phyloP scores from a whole-genome alignment of 495 filamentous ascomycete genomes.

The Tuber brumale region DNA sequence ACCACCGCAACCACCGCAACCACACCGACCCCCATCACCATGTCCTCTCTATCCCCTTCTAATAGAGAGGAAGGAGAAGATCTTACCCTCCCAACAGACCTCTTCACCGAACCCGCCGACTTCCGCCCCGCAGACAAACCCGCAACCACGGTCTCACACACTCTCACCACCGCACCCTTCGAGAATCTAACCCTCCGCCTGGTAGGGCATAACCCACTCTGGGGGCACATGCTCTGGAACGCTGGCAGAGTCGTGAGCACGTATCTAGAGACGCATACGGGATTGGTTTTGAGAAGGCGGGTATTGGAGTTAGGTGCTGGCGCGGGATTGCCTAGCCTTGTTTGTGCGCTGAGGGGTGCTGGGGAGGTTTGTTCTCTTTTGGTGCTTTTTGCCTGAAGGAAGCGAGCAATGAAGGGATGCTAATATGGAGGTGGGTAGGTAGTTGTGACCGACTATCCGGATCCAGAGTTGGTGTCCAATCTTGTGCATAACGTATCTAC shows the following conservation, averaged over 20 bases:
- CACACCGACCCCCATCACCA: background rate
- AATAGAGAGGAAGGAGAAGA: background rate
- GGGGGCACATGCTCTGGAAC: slow-evolving; percentile 91
- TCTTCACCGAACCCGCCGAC: slow-evolving; percentile 73
- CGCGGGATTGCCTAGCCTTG: slow-evolving; percentile 74
- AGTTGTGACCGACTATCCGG: slow-evolving; percentile 85
- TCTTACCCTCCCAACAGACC: slow-evolving; percentile 39
- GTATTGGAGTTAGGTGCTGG: slow-evolving; percentile 88
- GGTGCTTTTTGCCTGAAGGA: background rate
- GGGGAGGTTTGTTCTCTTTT: slow-evolving; percentile 24
- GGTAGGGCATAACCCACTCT: slow-evolving; percentile 83
- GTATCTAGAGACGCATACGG: slow-evolving; percentile 64
- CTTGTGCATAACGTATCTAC: slow-evolving; percentile 63
- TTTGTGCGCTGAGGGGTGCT: slow-evolving; percentile 66
- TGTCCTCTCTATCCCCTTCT: background rate
- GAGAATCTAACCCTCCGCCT: slow-evolving; percentile 65
- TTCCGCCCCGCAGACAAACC: slow-evolving; percentile 67
- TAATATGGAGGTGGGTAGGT: slow-evolving; percentile 45
- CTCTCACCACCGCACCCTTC: slow-evolving; percentile 53
- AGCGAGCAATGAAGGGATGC: background rate
- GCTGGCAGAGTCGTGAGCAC: slow-evolving; percentile 65
- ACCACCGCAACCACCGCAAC: background rate
- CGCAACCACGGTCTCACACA: slow-evolving; percentile 62
- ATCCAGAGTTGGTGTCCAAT: slow-evolving; percentile 68
- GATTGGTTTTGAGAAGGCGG: slow-evolving; percentile 54